Evolutionary conservation across 495 filamentous ascomycete species (phyloP).

Genomic region (Penicillium ochrochloron): DNA sequence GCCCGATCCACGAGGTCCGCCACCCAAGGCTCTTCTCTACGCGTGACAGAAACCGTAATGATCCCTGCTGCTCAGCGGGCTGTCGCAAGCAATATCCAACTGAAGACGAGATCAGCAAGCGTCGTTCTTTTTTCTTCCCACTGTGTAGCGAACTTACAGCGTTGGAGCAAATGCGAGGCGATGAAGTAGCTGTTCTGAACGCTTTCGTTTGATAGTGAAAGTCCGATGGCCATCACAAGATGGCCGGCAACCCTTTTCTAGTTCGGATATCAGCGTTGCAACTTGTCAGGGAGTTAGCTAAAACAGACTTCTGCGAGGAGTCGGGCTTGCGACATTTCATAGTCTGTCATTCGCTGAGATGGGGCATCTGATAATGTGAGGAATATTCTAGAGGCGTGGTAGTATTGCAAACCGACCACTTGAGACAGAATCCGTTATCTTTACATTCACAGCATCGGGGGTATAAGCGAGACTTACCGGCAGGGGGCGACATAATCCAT

Average conservation of each 20-base stretch:
- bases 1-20: constrained; percentile 43
- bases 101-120: constrained; percentile 17
- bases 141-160: constrained; percentile 31
- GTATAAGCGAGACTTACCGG: constrained; percentile 28
- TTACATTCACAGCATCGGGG: background rate
- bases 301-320: constrained; percentile 32
- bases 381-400: constrained; percentile 39
- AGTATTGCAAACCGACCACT: constrained; percentile 48
- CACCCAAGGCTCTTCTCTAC: constrained; percentile 40
- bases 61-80: constrained; percentile 37
- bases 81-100: constrained; percentile 44
- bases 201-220: constrained; percentile 45
- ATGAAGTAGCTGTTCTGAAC: constrained; percentile 48
- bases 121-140: background rate
- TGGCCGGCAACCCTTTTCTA: constrained; percentile 40
- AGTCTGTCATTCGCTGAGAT: constrained; percentile 31
- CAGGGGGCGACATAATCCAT: constrained; percentile 47
- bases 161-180: constrained; percentile 43
- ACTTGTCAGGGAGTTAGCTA: background rate
- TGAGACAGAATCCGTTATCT: background rate
- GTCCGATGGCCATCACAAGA: constrained; percentile 39
- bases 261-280: background rate
- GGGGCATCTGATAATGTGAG: constrained; percentile 36
- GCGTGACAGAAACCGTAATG: constrained; percentile 34
- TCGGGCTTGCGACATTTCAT: constrained; percentile 33